Conservation (phyloP, 306 rosid genomes). For the Cicer cuneatum region DNA sequence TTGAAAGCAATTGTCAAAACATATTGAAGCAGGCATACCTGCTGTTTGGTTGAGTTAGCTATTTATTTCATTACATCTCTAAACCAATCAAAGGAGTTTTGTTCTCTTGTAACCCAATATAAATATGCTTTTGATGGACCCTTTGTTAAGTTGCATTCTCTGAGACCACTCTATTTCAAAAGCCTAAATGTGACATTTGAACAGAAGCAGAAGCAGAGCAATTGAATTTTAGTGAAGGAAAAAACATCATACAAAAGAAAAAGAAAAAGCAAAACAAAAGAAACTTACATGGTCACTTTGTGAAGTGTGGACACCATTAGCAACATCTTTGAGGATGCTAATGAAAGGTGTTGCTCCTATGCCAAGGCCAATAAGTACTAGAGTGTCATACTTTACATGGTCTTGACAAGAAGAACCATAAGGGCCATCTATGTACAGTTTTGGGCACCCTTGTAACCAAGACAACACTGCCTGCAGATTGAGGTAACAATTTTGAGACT, state of each 20-base stretch:
- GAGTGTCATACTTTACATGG: constrained; percentile 75
- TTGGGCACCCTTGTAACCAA: constrained; percentile 58
- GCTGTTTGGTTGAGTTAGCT: constrained; percentile 57
- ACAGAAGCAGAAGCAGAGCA: constrained; percentile 40
- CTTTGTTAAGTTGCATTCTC: constrained; percentile 57
- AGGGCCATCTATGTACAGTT: constrained; percentile 85
- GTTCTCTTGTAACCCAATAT: constrained; percentile 90
- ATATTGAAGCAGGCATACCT: constrained; percentile 49
- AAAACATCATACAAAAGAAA: constrained; percentile 19
- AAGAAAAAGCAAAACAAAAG: background rate
- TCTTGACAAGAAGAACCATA: constrained; percentile 92
- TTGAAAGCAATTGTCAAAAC: too few relatives aligned
- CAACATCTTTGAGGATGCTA: constrained; percentile 83
- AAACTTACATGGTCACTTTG: constrained; percentile 52
- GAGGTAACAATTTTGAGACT: constrained; percentile 21
- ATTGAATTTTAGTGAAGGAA: constrained; percentile 35
- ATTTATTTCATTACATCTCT: constrained; percentile 75
- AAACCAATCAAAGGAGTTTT: constrained; percentile 92
- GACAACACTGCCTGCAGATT: constrained; percentile 58
- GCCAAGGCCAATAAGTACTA: constrained; percentile 84
- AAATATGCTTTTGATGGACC: constrained; percentile 76
- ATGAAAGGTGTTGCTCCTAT: constrained; percentile 94
- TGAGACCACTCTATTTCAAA: constrained; percentile 61
- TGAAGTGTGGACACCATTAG: constrained; percentile 45
- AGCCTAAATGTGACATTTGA: constrained; percentile 40